phyloP scores from a whole-genome alignment of 805 yeast genomes.

The Maudiozyma bulderi region DNA sequence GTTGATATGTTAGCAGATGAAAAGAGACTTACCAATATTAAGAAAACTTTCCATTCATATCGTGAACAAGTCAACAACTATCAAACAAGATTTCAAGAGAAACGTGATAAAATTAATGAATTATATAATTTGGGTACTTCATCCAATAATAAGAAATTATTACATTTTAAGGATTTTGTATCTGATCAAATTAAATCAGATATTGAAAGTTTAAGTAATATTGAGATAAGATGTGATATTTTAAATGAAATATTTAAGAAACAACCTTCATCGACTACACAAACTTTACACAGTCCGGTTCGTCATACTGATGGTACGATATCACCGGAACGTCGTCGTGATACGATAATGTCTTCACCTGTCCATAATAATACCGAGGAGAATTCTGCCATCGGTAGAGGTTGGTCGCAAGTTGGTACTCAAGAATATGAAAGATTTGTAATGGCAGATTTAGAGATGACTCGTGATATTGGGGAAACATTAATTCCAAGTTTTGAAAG shows the following conservation, averaged over 20 bases:
- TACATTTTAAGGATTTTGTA: constrained; percentile 25
- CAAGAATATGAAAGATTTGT: constrained; percentile 26
- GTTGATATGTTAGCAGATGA: constrained; percentile 23
- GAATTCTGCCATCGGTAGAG: background rate
- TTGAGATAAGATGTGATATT: constrained; percentile 13
- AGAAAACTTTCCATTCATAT: constrained; percentile 15
- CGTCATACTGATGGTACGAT: background rate
- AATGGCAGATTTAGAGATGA: constrained; percentile 34
- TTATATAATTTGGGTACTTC: constrained; percentile 19
- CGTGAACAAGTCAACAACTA: constrained; percentile 7
- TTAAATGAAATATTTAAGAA: constrained; percentile 24
- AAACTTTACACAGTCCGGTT: background rate
- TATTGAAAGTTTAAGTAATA: constrained; percentile 24
- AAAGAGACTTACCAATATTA: constrained; percentile 17
- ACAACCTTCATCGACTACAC: constrained; percentile 8
- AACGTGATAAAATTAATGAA: constrained; percentile 15
- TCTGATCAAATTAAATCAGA: constrained; percentile 22
- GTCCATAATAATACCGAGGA: too few species aligned
- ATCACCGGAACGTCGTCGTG: background rate
- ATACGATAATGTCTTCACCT: background rate
- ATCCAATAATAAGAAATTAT: constrained; percentile 11
- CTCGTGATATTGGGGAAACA: constrained; percentile 38
- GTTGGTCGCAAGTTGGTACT: constrained; percentile 24
- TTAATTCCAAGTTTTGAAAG: constrained; percentile 55
- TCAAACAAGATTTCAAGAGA: constrained; percentile 16